Conservation (phyloP, 2,329 filamentous ascomycete genomes). For the Pseudohalonectria lignicola region DNA sequence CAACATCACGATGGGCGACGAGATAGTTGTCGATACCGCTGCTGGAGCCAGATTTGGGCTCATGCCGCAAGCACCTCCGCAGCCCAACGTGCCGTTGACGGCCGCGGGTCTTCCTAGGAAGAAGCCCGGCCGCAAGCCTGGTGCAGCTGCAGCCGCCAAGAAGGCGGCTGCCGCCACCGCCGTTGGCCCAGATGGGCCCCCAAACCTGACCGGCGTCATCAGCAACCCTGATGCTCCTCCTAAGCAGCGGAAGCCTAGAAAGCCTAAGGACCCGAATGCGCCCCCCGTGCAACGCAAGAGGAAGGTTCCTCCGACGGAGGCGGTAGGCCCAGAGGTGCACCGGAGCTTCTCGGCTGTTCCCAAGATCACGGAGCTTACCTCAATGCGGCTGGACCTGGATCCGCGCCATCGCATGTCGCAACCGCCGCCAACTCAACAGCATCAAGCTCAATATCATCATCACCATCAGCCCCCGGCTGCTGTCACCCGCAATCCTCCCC, state of each 20-base stretch:
- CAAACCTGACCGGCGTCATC: too few relatives aligned
- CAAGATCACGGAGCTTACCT: slow-evolving; percentile 28
- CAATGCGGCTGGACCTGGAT: slow-evolving; percentile 22
- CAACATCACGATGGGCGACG: slow-evolving; percentile 22
- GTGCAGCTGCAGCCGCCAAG: slow-evolving; percentile 27
- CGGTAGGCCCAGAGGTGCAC: not conserved
- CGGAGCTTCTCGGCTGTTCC: slow-evolving; percentile 19
- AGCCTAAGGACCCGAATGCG: slow-evolving; percentile 48
- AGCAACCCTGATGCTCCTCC: slow-evolving; percentile 27
- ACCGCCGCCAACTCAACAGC: slow-evolving; percentile 1
- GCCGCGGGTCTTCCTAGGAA: slow-evolving; percentile 48
- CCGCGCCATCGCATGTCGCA: slow-evolving; percentile 13
- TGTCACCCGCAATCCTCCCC: slow-evolving; percentile 28
- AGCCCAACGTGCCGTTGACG: slow-evolving; percentile 31
- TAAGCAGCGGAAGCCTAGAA: slow-evolving; percentile 42
- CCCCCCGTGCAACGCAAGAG: slow-evolving; percentile 43
- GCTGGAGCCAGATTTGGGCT: slow-evolving; percentile 21
- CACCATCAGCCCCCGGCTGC: slow-evolving; percentile 20
- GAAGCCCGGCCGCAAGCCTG: slow-evolving; percentile 57
- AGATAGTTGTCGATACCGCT: slow-evolving; percentile 34
- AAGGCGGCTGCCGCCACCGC: slow-evolving; percentile 8
- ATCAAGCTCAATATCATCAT: not conserved
- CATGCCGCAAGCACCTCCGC: slow-evolving; percentile 10
- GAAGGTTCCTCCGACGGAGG: slow-evolving; percentile 30
- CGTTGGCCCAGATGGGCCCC: too few relatives aligned